Percentiles rank a stretch among this genome's conserved stretches.
Evolutionary conservation across 1,139 yeast genomes (phyloP).

Genomic region (Schizosaccharomyces versatilis): DNA sequence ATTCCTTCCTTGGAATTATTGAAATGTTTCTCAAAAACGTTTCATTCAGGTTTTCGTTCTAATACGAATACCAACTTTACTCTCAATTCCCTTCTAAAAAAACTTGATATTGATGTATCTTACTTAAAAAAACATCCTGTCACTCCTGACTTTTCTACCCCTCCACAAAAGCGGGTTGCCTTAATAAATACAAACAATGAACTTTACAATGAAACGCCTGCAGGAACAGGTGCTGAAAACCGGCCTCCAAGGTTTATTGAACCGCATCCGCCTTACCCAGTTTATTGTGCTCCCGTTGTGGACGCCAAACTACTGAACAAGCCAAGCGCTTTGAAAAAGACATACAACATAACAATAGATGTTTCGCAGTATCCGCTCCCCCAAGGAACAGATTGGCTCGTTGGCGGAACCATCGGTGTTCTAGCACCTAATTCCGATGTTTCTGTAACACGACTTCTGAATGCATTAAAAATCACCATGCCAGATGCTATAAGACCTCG

Average conservation of each 20-base stretch:
- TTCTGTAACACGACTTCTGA: constrained; percentile 13
- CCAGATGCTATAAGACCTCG: constrained; percentile 9
- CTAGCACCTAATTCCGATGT: constrained; percentile 14
- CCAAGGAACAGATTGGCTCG: constrained; percentile 15
- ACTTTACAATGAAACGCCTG: no score
- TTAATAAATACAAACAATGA: not conserved
- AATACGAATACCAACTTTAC: no score
- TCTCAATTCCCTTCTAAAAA: not conserved
- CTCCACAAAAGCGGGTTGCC: not conserved
- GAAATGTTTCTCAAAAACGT: no score
- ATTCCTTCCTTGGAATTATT: no score
- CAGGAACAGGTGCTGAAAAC: no score
- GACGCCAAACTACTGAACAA: constrained; percentile 13
- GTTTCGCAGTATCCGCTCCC: constrained; percentile 15
- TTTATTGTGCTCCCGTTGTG: constrained; percentile 14
- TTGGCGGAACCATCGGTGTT: constrained; percentile 17
- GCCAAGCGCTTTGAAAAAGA: constrained; percentile 15
- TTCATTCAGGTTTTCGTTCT: no score
- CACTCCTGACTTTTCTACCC: not conserved
- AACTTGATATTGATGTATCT: not conserved
- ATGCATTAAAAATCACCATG: constrained; percentile 9
- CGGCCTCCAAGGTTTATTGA: constrained; percentile 13
- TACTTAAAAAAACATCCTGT: not conserved
- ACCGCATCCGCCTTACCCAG: constrained; percentile 14
- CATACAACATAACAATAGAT: constrained; percentile 15